Evolutionary conservation across 75 land plant genomes (phyloP).

Genomic region (Azolla pinnata): DNA sequence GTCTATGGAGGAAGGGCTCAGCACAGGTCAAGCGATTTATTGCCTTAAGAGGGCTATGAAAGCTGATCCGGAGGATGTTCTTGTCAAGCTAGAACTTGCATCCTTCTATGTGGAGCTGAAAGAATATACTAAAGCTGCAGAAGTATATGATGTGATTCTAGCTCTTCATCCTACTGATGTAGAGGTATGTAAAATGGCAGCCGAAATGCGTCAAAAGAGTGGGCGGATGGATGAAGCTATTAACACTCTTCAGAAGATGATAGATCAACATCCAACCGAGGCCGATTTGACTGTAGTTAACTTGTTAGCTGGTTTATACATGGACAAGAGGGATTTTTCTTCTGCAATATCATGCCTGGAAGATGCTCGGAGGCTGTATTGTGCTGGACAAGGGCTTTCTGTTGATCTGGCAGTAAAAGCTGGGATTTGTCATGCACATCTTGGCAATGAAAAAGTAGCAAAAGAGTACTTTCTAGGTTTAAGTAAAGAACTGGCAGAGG

Average conservation of each 20-base stretch:
- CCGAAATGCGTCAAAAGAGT: constrained; percentile 60
- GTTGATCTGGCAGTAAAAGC: constrained; percentile 52
- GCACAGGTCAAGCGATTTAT: constrained; percentile 46
- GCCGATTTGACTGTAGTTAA: constrained; percentile 53
- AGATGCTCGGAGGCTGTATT: constrained; percentile 25
- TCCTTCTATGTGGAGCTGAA: constrained; percentile 48
- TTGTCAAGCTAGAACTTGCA: constrained; percentile 56
- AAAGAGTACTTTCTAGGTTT: constrained; percentile 55
- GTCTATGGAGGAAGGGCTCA: constrained; percentile 62
- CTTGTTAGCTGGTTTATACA: constrained; percentile 41
- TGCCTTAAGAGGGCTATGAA: constrained; percentile 73
- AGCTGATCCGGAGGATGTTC: constrained; percentile 74
- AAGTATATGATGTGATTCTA: constrained; percentile 57
- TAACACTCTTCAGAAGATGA: constrained; percentile 41
- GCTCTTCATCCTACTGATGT: constrained; percentile 43
- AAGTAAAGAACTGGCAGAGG: constrained; percentile 22
- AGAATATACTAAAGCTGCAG: constrained; percentile 65
- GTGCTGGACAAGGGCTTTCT: constrained; percentile 45
- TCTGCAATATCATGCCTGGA: constrained; percentile 56
- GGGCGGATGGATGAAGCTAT: constrained; percentile 47
- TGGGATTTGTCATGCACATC: constrained; percentile 63
- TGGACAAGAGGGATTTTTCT: constrained; percentile 42
- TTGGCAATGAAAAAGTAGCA: constrained; percentile 61
- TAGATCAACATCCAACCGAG: constrained; percentile 36
- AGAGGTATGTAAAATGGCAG: constrained; percentile 60